Conservation (phyloP, 768 basidiomycete genomes). For the Melanogaster broomeanus region DNA sequence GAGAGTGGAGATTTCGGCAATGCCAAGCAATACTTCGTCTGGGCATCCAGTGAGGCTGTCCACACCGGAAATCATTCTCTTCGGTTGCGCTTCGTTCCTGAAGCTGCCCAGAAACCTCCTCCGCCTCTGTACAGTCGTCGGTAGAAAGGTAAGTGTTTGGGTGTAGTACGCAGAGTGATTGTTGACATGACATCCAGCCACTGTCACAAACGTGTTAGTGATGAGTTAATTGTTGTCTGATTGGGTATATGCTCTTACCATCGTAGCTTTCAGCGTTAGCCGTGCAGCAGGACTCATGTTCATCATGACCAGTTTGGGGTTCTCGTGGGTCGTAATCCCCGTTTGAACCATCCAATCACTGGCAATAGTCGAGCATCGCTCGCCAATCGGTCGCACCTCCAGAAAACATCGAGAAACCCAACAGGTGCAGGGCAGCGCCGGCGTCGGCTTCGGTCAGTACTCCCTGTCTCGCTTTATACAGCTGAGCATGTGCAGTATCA, state of each 20-base stretch:
- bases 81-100: slow-evolving; percentile 31
- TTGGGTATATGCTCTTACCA: slow-evolving; percentile 51
- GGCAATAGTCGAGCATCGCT: slow-evolving; percentile 64
- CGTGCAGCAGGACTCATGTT: slow-evolving; percentile 55
- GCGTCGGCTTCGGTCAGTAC: slow-evolving; percentile 68
- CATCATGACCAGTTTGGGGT: slow-evolving; percentile 60
- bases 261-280: slow-evolving; percentile 65
- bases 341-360: slow-evolving; percentile 76
- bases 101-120: slow-evolving; percentile 45
- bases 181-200: slow-evolving; percentile 80
- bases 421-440: slow-evolving; percentile 75
- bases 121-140: slow-evolving; percentile 61
- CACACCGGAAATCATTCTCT: slow-evolving; percentile 56
- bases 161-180: slow-evolving; percentile 58
- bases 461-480: slow-evolving; percentile 56
- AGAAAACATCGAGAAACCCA: slow-evolving; percentile 71
- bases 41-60: slow-evolving; percentile 75
- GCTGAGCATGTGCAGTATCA: slow-evolving; percentile 65
- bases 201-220: slow-evolving; percentile 39
- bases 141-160: slow-evolving; percentile 67
- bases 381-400: slow-evolving; percentile 73
- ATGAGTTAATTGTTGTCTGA: background rate
- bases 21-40: slow-evolving; percentile 73
- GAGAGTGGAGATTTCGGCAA: slow-evolving; percentile 73
- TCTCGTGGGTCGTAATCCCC: slow-evolving; percentile 61